Evolutionary conservation across 1,139 yeast genomes (phyloP), one percentile per base, ranked within the genome.

Genomic region (Nakaseomyces sp.): DNA sequence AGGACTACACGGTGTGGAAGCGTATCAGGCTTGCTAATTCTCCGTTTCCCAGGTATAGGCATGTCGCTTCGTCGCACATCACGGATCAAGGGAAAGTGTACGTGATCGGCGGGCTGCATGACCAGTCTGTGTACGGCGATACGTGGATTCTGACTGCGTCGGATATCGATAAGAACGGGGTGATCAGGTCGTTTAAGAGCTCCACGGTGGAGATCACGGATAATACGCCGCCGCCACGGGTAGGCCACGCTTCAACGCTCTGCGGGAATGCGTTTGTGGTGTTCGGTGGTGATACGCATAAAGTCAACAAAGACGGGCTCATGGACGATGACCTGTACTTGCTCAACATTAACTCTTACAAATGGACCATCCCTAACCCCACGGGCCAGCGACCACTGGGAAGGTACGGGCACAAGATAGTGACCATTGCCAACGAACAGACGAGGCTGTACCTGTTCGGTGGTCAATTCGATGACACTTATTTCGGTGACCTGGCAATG

Each of bases 261-360:
- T 82, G 95, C 50, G 98, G 98, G 12, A 91, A 89, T 59, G 98
- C 98, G 0, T 91, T 83, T 58, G 88, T 91, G 41, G 79, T 93
- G 19, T 91, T 86, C 66, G 98, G 97, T 39, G 99, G 99, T 56
- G 98, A 91, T 61, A 91, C 97, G 1, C 85, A 80, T 43, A 87
- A 84, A 55, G 84, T 91, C 28, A 88, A 84, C 53, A 77, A 77
- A 48, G 72, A 71, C 26, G 91, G 88, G 3, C 76, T 81, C 50
- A 89, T 94, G 56, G 96, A 89, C 63, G 87, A 89, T 62, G 83
- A 81, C 58, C 71, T 91, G 49, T 91, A 91, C 64, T 74, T 91
- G 58, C 82, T 93, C 67, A 91, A 91, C 68, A 84, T 91, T 57
- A 83, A 87, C 56, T 85, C 95, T 42, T 72, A 79, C 56, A 87